phyloP scores from a whole-genome alignment of 306 rosid species.

The Prosopis cineraria region DNA sequence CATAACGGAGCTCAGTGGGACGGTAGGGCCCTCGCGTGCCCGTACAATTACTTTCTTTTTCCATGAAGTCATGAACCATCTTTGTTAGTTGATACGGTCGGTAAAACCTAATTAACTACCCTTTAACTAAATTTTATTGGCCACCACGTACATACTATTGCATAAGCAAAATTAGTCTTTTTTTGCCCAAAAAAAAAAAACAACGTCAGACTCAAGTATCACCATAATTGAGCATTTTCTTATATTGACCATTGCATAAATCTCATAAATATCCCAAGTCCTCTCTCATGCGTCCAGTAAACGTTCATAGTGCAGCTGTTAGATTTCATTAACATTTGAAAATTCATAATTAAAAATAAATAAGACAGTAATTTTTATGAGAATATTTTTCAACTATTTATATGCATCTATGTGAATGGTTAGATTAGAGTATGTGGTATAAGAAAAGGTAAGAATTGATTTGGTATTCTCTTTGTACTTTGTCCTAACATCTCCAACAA shows the following conservation, averaged over 20 bases:
- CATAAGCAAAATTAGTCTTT: not conserved
- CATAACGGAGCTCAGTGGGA: not conserved
- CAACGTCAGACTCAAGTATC: not conserved
- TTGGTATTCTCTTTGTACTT: no score
- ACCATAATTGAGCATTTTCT: not conserved
- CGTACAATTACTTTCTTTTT: not conserved
- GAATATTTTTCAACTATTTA: no score
- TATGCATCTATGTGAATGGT: no score
- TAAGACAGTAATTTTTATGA: no score
- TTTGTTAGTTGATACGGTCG: conserved; percentile 25
- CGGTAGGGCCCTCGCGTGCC: not conserved
- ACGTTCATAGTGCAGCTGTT: no score
- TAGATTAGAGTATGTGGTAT: no score
- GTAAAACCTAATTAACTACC: conserved; percentile 44
- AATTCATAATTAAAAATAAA: no score
- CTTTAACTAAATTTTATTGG: not conserved
- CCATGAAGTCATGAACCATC: not conserved
- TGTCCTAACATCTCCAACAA: no score
- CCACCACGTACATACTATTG: not conserved
- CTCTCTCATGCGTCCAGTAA: no score
- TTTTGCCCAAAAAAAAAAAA: not conserved
- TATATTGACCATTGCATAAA: not conserved
- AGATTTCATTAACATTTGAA: no score
- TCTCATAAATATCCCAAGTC: no score
- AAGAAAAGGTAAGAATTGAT: no score